Conservation (phyloP, 768 basidiomycete genomes). For the Exsudoporus frostii region DNA sequence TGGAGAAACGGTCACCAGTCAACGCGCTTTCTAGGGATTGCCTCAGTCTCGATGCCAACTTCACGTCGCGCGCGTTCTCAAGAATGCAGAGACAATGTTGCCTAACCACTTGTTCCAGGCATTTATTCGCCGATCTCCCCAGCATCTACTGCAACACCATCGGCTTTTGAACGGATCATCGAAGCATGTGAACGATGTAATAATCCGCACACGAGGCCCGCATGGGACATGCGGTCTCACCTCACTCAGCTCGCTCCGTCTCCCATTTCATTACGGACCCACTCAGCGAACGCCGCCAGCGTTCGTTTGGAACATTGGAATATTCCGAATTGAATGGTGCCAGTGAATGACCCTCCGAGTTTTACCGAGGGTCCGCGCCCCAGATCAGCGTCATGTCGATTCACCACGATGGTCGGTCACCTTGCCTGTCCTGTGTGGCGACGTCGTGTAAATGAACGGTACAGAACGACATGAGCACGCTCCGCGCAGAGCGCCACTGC, state of each 20-base stretch:
- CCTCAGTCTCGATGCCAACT: background rate
- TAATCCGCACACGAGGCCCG: conserved; percentile 2
- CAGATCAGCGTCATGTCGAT: background rate
- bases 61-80: background rate
- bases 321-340: background rate
- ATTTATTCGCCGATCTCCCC: background rate
- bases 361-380: background rate
- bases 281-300: background rate
- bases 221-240: background rate
- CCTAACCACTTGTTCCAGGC: background rate
- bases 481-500: background rate
- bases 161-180: background rate
- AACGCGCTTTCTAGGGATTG: background rate
- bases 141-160: background rate
- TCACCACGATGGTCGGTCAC: too few species aligned
- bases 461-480: background rate
- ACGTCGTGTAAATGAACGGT: background rate
- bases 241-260: background rate
- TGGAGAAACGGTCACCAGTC: background rate
- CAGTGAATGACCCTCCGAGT: background rate
- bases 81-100: background rate
- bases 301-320: background rate
- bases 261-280: background rate
- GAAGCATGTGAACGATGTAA: conserved; percentile 1
- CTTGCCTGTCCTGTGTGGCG: background rate